Evolutionary conservation across 73 alveolate species (phyloP), one percentile per base, ranked within the genome.

Genomic region (Blepharisma japonicum): DNA sequence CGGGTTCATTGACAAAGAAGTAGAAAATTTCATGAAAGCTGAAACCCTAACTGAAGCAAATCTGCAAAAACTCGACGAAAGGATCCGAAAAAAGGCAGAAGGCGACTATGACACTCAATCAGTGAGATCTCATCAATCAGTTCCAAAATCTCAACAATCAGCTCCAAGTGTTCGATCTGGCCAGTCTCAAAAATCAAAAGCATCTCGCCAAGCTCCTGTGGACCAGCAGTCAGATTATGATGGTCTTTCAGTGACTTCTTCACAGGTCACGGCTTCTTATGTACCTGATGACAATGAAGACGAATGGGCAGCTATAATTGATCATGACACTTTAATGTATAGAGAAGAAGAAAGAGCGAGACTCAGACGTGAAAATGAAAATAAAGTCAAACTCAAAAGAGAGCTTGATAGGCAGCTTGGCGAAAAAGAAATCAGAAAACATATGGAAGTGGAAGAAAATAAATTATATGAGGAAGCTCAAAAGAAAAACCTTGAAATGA

Each of bases 31-130:
- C 84, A 71, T 93, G 76, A 93, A 93, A 83, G 83, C 85, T 78
- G 96, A 93, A 55, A 85, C 90, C 77, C 77, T 93, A 54, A 93
- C 93, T n/a, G 96, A 93, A 79, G 91, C 77, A n/a, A 94, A 93
- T 81, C 89, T 93, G 66, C 83, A 87, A 79, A 90, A 87, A 79
- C 87, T 93, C 49, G 97, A 93, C 71, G 87, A 74, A 47, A 90
- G 79, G 82, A 90, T 93, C 46, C 50, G 56, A 25, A 74, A 81
- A 71, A 83, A 77, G 68, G 68, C 83, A 21, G 90, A 81, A 18
- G 70, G 85, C 47, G 68, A 80, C 54, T 77, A 79, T 14, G 86
- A 77, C 8, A 85, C 84, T 14, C 81, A 27, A 61, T 48, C 77
- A 9, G 86, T 45, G 42, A 76, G 66, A 53, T 71, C 90, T 2